phyloP scores from a whole-genome alignment of 495 filamentous ascomycete genomes.

The Ascobolus immersus region DNA sequence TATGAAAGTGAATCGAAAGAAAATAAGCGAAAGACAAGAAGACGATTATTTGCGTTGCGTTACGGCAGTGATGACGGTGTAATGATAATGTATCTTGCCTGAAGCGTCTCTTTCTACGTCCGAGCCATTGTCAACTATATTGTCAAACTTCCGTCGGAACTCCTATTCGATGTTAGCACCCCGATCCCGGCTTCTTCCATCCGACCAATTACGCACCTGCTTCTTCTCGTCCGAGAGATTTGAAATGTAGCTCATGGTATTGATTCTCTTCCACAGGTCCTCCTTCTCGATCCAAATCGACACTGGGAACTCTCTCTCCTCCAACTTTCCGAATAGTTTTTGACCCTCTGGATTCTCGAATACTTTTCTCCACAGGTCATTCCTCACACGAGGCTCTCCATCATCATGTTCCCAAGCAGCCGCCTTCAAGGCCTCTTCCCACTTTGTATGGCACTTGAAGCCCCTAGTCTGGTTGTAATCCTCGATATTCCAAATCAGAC shows the following conservation, averaged over 20 bases:
- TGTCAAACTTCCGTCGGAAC: too few relatives aligned
- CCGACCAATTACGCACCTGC: too few relatives aligned
- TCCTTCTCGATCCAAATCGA: constrained; percentile 26
- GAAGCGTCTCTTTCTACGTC: too few relatives aligned
- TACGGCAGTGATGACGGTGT: too few relatives aligned
- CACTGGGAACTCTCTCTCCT: constrained; percentile 12
- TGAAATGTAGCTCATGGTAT: constrained; percentile 37
- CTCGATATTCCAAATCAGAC: constrained; percentile 41
- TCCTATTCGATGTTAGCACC: too few relatives aligned
- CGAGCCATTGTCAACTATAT: too few relatives aligned
- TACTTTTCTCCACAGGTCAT: constrained; percentile 3
- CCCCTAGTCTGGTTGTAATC: constrained; percentile 31
- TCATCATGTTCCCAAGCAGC: constrained; percentile 26
- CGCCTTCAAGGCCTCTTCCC: constrained; percentile 30
- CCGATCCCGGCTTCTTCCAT: too few relatives aligned
- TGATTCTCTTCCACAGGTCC: constrained; percentile 29
- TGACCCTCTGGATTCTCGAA: constrained; percentile 2
- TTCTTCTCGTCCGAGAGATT: too few relatives aligned
- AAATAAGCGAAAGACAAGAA: too few relatives aligned
- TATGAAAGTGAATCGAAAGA: too few relatives aligned
- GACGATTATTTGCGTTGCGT: too few relatives aligned
- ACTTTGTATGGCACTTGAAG: constrained; percentile 22
- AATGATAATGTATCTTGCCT: too few relatives aligned
- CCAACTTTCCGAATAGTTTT: constrained; percentile 2
- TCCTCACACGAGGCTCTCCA: constrained; percentile 28